Evolutionary conservation across 2,329 filamentous ascomycete genomes (phyloP).

Genomic region (Fusarium keratoplasticum): DNA sequence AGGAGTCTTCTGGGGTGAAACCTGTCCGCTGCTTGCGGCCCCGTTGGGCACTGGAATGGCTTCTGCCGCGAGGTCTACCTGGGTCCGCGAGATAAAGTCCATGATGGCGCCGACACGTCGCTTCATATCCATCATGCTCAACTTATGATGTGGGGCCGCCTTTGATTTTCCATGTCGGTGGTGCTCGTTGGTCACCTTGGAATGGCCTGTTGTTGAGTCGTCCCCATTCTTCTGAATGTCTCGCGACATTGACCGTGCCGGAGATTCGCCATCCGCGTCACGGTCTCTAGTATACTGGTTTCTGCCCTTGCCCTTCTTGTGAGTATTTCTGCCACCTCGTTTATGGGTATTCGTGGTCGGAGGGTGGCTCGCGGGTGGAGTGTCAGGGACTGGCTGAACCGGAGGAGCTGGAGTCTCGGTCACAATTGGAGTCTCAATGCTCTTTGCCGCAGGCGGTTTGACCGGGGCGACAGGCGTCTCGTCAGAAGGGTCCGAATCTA

Average conservation of each 20-base stretch:
- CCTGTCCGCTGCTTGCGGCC: slow-evolving; percentile 52
- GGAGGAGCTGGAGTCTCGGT: slow-evolving; percentile 42
- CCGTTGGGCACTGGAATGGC: slow-evolving; percentile 59
- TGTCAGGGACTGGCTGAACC: slow-evolving; percentile 49
- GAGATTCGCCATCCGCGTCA: slow-evolving; percentile 69
- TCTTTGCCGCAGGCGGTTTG: slow-evolving; percentile 46
- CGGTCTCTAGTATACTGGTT: slow-evolving; percentile 88
- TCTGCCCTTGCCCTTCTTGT: slow-evolving; percentile 76
- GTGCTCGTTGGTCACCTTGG: slow-evolving; percentile 57
- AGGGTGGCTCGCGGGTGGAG: slow-evolving; percentile 59
- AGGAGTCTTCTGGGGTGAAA: slow-evolving; percentile 53
- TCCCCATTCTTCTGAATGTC: slow-evolving; percentile 55
- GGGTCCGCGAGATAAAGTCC: slow-evolving; percentile 89
- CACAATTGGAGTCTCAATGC: slow-evolving; percentile 46
- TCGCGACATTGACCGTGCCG: slow-evolving; percentile 66
- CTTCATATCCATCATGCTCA: slow-evolving; percentile 90
- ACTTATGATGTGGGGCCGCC: slow-evolving; percentile 69
- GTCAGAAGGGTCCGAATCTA: slow-evolving; percentile 79
- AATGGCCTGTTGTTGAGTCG: slow-evolving; percentile 48
- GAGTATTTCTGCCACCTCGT: slow-evolving; percentile 68
- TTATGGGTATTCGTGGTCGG: slow-evolving; percentile 65
- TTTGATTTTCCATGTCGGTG: slow-evolving; percentile 68
- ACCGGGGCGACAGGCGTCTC: slow-evolving; percentile 67
- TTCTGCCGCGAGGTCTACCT: slow-evolving; percentile 84
- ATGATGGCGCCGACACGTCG: slow-evolving; percentile 85